Base-by-base conservation (phyloP, 352 stramenopile species). In the Aphanomyces stellatus region DNA sequence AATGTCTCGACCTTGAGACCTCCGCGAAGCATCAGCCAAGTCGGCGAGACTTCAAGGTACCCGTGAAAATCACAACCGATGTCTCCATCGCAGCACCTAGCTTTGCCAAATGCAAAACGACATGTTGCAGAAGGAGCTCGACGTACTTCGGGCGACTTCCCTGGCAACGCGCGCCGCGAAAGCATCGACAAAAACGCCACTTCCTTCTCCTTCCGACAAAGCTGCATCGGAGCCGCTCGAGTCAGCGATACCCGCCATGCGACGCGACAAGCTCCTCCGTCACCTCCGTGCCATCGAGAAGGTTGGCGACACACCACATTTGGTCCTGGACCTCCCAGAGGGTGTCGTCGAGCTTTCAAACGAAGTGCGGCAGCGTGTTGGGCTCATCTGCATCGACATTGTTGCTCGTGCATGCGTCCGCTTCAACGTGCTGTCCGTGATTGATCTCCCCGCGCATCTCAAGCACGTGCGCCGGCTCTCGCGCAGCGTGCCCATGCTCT, bases 341-440 rank as follows among this genome's bases (percentile, higher is more conserved):
- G n/a, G 30, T 22, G n/a, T 31, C 7, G 17, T 33, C 7, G n/a
- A 57, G 19, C 30, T 49, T 6, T 8, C 48, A n/a, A 67, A 67
- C 35, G n/a, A 40, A 4, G 8, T 57, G 37, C 41, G 46, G 4
- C 41, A 55, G 27, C 48, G 35, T 8, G 40, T 37, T 3, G 60
- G 60, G 3, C 22, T 59, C 1, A 59, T 67, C 22, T 67, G 60
- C 35, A 67, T 56, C 22, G 60, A 67, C 34, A 43, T 67, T 13
- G 41, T 67, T 22, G 41, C 48, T 19, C 34, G 57, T 10, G 11
- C 57, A 2, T 34, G 41, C 60, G 4, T 28, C 19, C 28, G 35
- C 19, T 30, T 62, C 53, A 31, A 31, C 30, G 17, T 48, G 3
- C 13, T 13, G n/a, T 27, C 10, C 15, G 28, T 62, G 13, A n/a